Evolutionary conservation across 2,329 filamentous ascomycete genomes (phyloP).

Genomic region (Fusarium napiforme): DNA sequence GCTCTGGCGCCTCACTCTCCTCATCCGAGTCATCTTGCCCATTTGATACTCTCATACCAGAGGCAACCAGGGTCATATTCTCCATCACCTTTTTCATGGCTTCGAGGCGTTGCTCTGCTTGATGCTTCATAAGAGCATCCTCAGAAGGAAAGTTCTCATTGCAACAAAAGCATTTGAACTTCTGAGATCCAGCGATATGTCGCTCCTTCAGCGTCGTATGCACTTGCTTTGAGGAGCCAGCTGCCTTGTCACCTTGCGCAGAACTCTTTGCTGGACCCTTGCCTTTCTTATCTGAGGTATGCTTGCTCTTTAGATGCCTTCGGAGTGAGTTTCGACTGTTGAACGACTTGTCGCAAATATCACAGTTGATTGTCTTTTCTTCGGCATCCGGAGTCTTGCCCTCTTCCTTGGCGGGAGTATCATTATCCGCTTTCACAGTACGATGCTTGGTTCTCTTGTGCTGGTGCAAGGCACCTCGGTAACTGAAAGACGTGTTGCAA

Average conservation of each 20-base stretch:
- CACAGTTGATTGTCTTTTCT: neutral
- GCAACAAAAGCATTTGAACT: neutral
- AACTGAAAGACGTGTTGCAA: neutral
- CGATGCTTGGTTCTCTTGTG: neutral
- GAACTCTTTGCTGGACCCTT: neutral
- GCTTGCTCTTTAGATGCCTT: neutral
- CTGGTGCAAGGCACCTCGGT: neutral
- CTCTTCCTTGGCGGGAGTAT: neutral
- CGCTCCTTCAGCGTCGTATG: neutral
- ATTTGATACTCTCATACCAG: neutral
- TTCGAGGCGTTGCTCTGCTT: neutral
- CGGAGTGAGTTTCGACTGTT: neutral
- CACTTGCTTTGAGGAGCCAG: neutral
- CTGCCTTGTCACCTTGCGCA: neutral
- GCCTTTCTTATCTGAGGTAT: neutral
- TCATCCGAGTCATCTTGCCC: neutral
- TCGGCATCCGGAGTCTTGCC: neutral
- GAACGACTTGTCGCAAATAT: neutral
- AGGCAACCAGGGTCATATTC: neutral
- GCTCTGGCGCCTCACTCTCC: neutral
- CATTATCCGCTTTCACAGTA: neutral
- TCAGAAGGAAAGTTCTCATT: neutral
- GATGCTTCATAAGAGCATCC: neutral
- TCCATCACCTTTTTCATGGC: neutral
- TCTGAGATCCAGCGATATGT: neutral